A percentile compares a stretch with the other conserved stretches of the same genome.
Conservation (phyloP, 495 filamentous ascomycete genomes). For the Aspergillus wentii region DNA sequence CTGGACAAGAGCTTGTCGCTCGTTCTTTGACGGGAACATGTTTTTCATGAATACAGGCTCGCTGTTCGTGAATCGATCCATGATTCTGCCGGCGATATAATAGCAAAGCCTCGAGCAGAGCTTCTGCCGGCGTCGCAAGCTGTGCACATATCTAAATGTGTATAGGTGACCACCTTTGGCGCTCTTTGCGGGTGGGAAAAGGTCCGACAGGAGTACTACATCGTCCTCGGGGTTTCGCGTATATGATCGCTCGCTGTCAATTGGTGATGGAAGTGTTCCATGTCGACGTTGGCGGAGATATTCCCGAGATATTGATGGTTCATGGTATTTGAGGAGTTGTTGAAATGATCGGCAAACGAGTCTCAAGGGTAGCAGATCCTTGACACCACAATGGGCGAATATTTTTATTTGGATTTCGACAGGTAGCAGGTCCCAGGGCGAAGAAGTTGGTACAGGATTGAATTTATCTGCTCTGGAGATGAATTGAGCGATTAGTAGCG, state of each 20-base stretch:
- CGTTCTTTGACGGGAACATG: constrained; percentile 26
- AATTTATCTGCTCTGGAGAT: constrained; percentile 10
- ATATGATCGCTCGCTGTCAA: constrained; percentile 33
- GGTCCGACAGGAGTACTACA: constrained; percentile 41
- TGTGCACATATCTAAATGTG: constrained; percentile 38
- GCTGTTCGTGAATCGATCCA: constrained; percentile 32
- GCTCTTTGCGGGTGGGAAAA: constrained; percentile 40
- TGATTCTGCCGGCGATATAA: constrained; percentile 40
- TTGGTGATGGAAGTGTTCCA: constrained; percentile 41
- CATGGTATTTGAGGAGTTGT: constrained; percentile 30
- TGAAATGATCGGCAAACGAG: constrained; percentile 38
- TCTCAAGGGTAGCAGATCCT: constrained; percentile 32
- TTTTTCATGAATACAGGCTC: constrained; percentile 28
- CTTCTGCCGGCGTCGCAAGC: constrained; percentile 33
- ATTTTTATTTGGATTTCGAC: constrained; percentile 43
- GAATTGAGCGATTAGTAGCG: constrained; percentile 9
- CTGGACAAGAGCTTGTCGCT: constrained; percentile 29
- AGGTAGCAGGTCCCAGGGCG: constrained; percentile 36
- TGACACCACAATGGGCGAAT: constrained; percentile 36
- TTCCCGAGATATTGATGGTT: constrained; percentile 35
- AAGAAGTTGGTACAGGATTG: constrained; percentile 18
- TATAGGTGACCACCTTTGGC: constrained; percentile 41
- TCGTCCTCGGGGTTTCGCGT: constrained; percentile 42
- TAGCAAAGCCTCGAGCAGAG: constrained; percentile 36
- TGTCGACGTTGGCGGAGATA: constrained; percentile 42